Evolutionary conservation across 495 filamentous ascomycete species (phyloP), one percentile per base, ranked within the genome.

Genomic region (Delitschia confertaspora): DNA sequence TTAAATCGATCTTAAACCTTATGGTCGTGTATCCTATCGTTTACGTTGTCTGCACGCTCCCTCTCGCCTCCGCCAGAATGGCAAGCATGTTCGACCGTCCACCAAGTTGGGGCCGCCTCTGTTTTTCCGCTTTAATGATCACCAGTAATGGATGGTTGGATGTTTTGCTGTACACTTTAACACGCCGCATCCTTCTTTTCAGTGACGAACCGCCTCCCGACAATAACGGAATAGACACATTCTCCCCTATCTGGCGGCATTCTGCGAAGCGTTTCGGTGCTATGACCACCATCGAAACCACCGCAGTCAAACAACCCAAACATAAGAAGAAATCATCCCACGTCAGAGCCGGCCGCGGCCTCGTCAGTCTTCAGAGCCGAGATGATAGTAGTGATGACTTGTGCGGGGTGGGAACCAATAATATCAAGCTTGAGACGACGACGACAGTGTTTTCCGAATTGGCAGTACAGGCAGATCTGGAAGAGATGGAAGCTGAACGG

Each of bases 21-120:
- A 72, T 88, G 83, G 72, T 85, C 18, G 72, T 84, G 35, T 88
- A 88, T 54, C 82, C 83, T 0, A 61, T 84, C 36, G 78, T 85
- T 49, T 88, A 86, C 55, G 69, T 84, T 20, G 55, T 83, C 17
- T 79, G 80, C 54, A 86, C 80, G 2, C 66, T 81, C 2, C 83
- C 83, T 1, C 68, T 88, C 1, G 83, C 82, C 8, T 67, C 75
- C 0, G 76, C 77, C 25, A 78, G 82, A 55, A 78, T 86, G 65
- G 69, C 74, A 9, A 70, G 69, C 5, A 80, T 83, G 59, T 68
- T 73, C 13, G 73, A 74, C 17, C 60, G 65, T 27, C 47, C 66
- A 0, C 74, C 79, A 0, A 69, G 67, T 16, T 50, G 79, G 9
- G 58, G 62, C 0, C 82, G 78, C 49, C 82, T 84, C 59, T 80